Percentiles rank a stretch among this genome's conserved stretches.
Evolutionary conservation across 2,329 filamentous ascomycete species (phyloP).

Genomic region (Colletotrichum falcatum): DNA sequence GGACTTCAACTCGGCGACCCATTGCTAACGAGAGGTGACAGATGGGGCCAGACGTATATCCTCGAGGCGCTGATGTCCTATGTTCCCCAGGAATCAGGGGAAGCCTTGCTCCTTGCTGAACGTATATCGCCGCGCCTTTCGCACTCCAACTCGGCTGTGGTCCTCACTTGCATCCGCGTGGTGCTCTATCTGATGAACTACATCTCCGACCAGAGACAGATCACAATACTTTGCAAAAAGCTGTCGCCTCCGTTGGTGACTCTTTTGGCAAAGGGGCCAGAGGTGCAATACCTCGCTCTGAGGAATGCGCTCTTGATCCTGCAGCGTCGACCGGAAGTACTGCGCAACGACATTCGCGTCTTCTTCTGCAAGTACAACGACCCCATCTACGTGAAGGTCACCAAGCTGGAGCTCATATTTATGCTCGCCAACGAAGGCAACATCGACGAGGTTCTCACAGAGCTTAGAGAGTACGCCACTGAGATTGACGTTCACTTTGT

Average conservation of each 20-base stretch:
- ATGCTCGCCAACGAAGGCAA: conserved; percentile 97
- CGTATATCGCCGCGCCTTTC: conserved; percentile 95
- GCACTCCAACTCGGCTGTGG: conserved; percentile 96
- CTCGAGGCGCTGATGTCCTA: conserved; percentile 98
- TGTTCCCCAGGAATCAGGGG: conserved; percentile 88
- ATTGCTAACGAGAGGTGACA: conserved; percentile 51
- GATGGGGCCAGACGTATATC: conserved; percentile 99
- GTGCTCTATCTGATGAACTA: conserved; percentile 99
- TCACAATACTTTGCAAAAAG: conserved; percentile 88
- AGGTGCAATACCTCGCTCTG: conserved; percentile 97
- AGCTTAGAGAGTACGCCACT: conserved; percentile 95
- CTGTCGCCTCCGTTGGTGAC: conserved; percentile 95
- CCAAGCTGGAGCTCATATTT: conserved; percentile 97
- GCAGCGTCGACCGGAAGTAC: conserved; percentile 90
- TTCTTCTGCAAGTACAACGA: conserved; percentile 99
- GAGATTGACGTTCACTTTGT: conserved; percentile 99
- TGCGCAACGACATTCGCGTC: conserved; percentile 96
- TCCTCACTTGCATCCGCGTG: conserved; percentile 94
- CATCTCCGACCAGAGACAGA: conserved; percentile 90
- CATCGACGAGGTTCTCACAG: conserved; percentile 93
- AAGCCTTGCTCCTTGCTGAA: conserved; percentile 91
- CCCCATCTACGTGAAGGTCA: conserved; percentile 99
- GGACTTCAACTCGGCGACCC: background rate
- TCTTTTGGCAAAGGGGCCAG: conserved; percentile 92
- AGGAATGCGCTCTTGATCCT: conserved; percentile 94